Base-by-base conservation (phyloP, 768 basidiomycete species). In the Sporobolomyces pararoseus region DNA sequence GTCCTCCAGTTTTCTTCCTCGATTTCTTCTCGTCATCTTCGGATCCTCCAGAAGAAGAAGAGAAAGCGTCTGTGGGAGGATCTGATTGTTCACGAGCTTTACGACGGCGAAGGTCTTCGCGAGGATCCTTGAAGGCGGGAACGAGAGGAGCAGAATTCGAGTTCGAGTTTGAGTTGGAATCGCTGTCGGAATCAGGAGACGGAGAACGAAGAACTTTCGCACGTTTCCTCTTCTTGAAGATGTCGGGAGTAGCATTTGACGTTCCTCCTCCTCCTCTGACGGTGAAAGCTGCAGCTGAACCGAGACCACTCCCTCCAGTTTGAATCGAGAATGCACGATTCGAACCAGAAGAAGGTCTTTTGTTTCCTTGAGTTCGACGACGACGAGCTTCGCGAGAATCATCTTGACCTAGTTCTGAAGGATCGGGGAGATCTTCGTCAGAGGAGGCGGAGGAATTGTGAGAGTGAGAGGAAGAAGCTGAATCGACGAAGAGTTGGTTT, bases 51-150 rank as follows among this genome's bases (percentile, higher is more conserved):
- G 35, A 44, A 16, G 47, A 51, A 13, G 62, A 63, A 19, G 55
- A 58, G 62, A 63, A 69, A 1, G 61, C 68, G 37, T 58, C 55
- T 9, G 68, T 69, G 31, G 68, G 68, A 4, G 68, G 62, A 34
- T 58, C 57, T 10, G 68, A 59, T 0, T 58, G 32, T 23, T 63
- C 50, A 35, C 62, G 62, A 49, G 5, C 12, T 32, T 63, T 58
- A 31, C 55, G 62, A 1, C 50, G 27, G 2, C 17, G 17, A 35
- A 58, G 47, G 6, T 51, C 37, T 23, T 21, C 29, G 23, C 68
- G 68, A n/a, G 68, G 68, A 32, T 69, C 68, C 54, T 63, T 39
- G 32, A 69, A 59, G 1, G 10, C 27, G 4, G 68, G 49, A 29
- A 69, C 37, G 37, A 27, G 19, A 31, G 54, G 55, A 7, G 23